Conservation (phyloP, 208 protist genomes). For the Leishmania mexicana region DNA sequence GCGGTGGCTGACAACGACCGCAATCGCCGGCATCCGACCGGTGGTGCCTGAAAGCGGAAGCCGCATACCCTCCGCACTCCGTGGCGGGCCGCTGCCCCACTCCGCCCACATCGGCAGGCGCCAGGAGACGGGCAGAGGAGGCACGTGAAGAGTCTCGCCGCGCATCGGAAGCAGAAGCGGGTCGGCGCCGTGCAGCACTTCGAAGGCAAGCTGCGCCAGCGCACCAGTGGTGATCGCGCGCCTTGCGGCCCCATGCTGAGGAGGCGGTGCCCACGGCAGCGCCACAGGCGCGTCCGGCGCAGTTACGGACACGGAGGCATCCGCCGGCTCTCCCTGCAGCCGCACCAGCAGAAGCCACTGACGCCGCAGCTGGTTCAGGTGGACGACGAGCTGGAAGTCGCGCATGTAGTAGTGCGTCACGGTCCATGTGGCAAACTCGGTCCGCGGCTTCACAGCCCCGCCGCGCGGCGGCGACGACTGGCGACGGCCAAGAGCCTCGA, state of each 20-base stretch:
- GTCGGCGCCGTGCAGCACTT: slow-evolving; percentile 17
- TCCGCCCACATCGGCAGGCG: slow-evolving; percentile 1
- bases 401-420: slow-evolving; percentile 9
- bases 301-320: neutral
- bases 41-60: slow-evolving; percentile 2
- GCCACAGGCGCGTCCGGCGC: neutral
- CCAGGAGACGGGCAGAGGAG: neutral
- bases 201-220: slow-evolving; percentile 10
- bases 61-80: neutral
- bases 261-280: neutral
- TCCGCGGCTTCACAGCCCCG: neutral
- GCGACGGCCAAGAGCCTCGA: neutral
- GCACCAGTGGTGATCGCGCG: neutral
- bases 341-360: neutral
- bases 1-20: slow-evolving; percentile 31
- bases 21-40: slow-evolving; percentile 28
- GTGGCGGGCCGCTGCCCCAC: neutral
- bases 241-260: too few relatives aligned
- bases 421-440: slow-evolving; percentile 13
- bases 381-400: slow-evolving; percentile 25
- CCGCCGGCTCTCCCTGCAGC: neutral
- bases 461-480: neutral
- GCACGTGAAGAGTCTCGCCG: neutral
- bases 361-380: slow-evolving; percentile 24
- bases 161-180: slow-evolving; percentile 22